These are phyloP conservation scores for Panicum miliaceum DNA, from an alignment of 176 grass and related monocot genomes.

Conservation along the genomic window DNA sequence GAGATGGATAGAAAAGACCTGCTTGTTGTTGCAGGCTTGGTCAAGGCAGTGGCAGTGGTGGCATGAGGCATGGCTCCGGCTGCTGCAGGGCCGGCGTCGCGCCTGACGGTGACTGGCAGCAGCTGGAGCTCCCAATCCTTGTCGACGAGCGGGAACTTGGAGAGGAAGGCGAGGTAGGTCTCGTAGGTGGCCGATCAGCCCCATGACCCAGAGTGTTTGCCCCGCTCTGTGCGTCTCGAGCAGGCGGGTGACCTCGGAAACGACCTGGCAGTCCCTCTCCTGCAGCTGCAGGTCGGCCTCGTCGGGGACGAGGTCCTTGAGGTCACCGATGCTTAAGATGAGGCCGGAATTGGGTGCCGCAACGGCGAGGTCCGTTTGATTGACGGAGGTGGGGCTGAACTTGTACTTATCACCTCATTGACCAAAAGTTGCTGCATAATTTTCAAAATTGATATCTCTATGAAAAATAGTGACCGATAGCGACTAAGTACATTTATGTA, in stretches of 20 bases:
- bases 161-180: constrained; percentile 90
- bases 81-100: constrained; percentile 22
- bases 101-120: constrained; percentile 70
- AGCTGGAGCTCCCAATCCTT: constrained; percentile 97
- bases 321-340: constrained; percentile 77
- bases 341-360: constrained; percentile 47
- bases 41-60: constrained; percentile 16
- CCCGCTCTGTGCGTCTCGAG: constrained; percentile 60
- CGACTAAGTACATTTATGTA: constrained; percentile 19
- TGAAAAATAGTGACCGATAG: constrained; percentile 16
- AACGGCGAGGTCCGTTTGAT: constrained; percentile 8
- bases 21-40: constrained; percentile 54
- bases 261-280: constrained; percentile 48
- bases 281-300: constrained; percentile 45
- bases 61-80: background rate
- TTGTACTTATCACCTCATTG: constrained; percentile 59
- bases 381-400: constrained; percentile 31
- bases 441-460: constrained; percentile 34
- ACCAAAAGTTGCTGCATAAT: constrained; percentile 62
- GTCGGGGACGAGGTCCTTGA: constrained; percentile 67
- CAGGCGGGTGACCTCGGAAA: constrained; percentile 77
- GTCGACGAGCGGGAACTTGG: constrained; percentile 85
- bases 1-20: constrained; percentile 31
- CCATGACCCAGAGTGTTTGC: constrained; percentile 65
- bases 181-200: constrained; percentile 92